phyloP scores from a whole-genome alignment of 345 rosid genomes.

The Streptanthus diversifolius region DNA sequence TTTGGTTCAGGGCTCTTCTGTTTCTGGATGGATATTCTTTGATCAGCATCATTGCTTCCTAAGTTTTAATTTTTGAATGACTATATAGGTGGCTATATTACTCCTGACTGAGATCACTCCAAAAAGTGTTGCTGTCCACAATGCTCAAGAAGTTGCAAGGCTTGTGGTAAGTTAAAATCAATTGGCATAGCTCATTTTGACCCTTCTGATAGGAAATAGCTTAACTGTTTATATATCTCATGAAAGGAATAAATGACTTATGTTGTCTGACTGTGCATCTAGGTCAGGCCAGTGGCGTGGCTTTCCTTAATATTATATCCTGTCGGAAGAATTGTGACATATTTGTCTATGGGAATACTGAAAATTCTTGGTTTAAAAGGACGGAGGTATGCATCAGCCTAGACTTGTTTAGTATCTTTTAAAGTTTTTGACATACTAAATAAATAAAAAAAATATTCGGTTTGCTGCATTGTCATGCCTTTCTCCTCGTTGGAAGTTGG shows the following conservation, averaged over 20 bases:
- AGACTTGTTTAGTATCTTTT: constrained; percentile 4
- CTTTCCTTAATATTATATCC: constrained; percentile 92
- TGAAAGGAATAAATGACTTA: constrained; percentile 29
- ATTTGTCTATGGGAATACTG: constrained; percentile 95
- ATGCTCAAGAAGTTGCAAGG: constrained; percentile 92
- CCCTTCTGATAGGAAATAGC: constrained; percentile 17
- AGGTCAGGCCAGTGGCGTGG: constrained; percentile 99
- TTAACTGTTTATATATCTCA: not conserved
- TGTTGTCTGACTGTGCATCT: constrained; percentile 45
- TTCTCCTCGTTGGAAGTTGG: constrained; percentile 5
- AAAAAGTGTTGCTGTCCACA: constrained; percentile 95
- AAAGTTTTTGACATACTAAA: not conserved
- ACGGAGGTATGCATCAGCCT: constrained; percentile 57
- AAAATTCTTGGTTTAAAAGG: constrained; percentile 93
- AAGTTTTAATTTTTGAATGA: constrained; percentile 8
- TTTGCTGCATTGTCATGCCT: constrained; percentile 14
- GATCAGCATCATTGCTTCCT: not conserved
- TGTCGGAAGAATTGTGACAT: constrained; percentile 92
- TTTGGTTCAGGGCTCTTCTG: not conserved
- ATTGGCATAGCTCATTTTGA: too few species aligned
- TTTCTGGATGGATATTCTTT: constrained; percentile 6
- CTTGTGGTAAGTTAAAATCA: constrained; percentile 67
- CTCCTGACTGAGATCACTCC: constrained; percentile 99
- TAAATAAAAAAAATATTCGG: not conserved
- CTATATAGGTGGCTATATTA: constrained; percentile 75